These are phyloP conservation scores for Cystobasidium pallidum DNA, from an alignment of 1,284 basidiomycete genomes.

Conservation along the genomic window DNA sequence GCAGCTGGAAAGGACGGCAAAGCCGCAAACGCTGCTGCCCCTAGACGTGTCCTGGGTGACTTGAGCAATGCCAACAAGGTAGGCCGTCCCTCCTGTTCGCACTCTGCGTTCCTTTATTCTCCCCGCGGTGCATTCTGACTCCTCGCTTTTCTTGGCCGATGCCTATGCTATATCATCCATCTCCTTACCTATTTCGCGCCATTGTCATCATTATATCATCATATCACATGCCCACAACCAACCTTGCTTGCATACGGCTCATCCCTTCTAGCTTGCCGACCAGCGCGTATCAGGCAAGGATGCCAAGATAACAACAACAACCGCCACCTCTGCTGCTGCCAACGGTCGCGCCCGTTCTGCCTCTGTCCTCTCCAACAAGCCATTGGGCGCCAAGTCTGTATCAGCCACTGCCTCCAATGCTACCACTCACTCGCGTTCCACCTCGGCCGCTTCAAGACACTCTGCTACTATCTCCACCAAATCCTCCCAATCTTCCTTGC, in stretches of 20 bases:
- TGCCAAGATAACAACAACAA: constrained; percentile 12
- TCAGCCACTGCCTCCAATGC: constrained; percentile 17
- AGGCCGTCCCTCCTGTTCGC: background rate
- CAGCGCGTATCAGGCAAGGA: constrained; percentile 27
- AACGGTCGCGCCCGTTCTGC: constrained; percentile 30
- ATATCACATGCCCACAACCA: too few species aligned
- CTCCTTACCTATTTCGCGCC: background rate
- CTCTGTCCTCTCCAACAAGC: constrained; percentile 44
- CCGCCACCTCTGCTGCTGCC: constrained; percentile 23
- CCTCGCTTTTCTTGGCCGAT: too few species aligned
- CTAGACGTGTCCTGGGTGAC: constrained; percentile 47
- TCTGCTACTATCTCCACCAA: constrained; percentile 40
- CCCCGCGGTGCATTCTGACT: too few species aligned
- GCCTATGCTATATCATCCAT: background rate
- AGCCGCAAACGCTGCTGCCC: constrained; percentile 19
- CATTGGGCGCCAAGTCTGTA: constrained; percentile 30
- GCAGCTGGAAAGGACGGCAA: constrained; percentile 24
- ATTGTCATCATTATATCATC: background rate
- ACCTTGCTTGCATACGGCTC: too few species aligned
- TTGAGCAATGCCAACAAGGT: constrained; percentile 51
- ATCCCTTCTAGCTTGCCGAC: constrained; percentile 13
- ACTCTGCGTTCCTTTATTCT: too few species aligned
- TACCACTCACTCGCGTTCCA: constrained; percentile 40
- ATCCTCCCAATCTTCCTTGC: constrained; percentile 40
- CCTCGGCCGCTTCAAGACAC: constrained; percentile 37